Evolutionary conservation across 129 eudicot genomes (phyloP), one percentile per base, ranked within the genome.

Genomic region (Flaveria trinervia): DNA sequence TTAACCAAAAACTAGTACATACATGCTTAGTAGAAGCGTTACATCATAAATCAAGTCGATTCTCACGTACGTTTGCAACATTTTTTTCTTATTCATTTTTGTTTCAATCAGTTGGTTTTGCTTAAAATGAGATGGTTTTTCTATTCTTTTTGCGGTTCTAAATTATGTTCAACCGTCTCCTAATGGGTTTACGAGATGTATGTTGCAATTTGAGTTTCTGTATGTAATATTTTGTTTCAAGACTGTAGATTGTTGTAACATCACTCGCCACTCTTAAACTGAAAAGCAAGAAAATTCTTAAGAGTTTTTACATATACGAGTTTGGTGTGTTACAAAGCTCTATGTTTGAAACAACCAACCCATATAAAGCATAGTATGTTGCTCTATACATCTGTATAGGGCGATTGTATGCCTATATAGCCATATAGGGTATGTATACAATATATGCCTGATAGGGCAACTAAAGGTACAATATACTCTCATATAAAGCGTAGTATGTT

Each of bases 221-320:
- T 74, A 80, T 80, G 84, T 80, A 80, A 65, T 51, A 64, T 65
- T 65, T 64, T 72, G 46, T 77, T 68, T 68, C 33, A 54, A 67
- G 57, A 67, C 75, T 9, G 28, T 45, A 20, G 36, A 22, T 39
- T 22, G 18, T 65, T 45, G 68, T 74, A 46, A 39, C 55, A 59
- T 73, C 56, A 57, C 44, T 41, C 15, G 41, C 13, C 6, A 22
- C 60, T 39, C 33, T 56, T 33, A 1, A 39, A n/a, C 18, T 55
- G 4, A 5, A 50, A 28, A 33, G 76, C 30, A 72, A n/a, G 28
- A 49, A 6, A 49, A 49, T 49, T 13, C 54, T 49, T 49, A 3
- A 33, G 54, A 2, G 14, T 49, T 49, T 14, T 49, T n/a, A 12
- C 16, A 13, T 3, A 11, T 48, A 43, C 48, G 11, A 43, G 48